Evolutionary conservation across 495 filamentous ascomycete genomes (phyloP).

Genomic region (Glonium stellatum): DNA sequence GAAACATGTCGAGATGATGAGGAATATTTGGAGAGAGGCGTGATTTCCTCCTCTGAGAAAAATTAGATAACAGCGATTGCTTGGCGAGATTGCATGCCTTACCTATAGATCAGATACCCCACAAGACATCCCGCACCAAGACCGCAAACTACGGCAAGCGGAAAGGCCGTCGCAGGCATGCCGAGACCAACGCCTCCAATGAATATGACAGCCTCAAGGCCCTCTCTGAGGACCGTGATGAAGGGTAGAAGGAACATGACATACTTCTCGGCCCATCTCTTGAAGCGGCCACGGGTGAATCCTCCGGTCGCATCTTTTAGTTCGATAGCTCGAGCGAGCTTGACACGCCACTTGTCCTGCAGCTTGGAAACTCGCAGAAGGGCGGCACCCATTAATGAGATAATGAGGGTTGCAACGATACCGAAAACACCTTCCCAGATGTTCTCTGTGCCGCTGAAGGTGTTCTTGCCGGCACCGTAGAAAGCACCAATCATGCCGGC

Average conservation of each 20-base stretch:
- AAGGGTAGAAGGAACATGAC: constrained; percentile 77
- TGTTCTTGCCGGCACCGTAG: constrained; percentile 61
- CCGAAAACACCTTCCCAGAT: constrained; percentile 74
- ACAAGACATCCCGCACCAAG: constrained; percentile 54
- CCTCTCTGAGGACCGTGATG: constrained; percentile 76
- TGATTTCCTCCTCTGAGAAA: constrained; percentile 50
- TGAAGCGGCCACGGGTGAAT: constrained; percentile 40
- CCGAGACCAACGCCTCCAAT: constrained; percentile 72
- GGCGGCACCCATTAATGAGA: constrained; percentile 69
- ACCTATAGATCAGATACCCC: constrained; percentile 74
- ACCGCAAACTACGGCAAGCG: constrained; percentile 64
- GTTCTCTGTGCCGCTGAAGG: constrained; percentile 59
- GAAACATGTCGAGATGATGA: constrained; percentile 74
- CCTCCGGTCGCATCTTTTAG: constrained; percentile 35
- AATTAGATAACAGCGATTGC: not conserved
- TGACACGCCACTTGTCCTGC: constrained; percentile 76
- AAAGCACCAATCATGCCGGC: constrained; percentile 72
- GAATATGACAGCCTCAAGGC: constrained; percentile 75
- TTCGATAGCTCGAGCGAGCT: constrained; percentile 63
- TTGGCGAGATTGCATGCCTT: constrained; percentile 31
- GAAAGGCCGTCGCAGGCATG: constrained; percentile 66
- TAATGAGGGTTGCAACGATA: constrained; percentile 65
- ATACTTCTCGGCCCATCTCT: constrained; percentile 65
- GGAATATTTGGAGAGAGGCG: constrained; percentile 66
- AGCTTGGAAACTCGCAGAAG: constrained; percentile 77